These are phyloP conservation scores for Lithocarpus polystachyus DNA, from an alignment of 306 rosid species.

Conservation along the genomic window DNA sequence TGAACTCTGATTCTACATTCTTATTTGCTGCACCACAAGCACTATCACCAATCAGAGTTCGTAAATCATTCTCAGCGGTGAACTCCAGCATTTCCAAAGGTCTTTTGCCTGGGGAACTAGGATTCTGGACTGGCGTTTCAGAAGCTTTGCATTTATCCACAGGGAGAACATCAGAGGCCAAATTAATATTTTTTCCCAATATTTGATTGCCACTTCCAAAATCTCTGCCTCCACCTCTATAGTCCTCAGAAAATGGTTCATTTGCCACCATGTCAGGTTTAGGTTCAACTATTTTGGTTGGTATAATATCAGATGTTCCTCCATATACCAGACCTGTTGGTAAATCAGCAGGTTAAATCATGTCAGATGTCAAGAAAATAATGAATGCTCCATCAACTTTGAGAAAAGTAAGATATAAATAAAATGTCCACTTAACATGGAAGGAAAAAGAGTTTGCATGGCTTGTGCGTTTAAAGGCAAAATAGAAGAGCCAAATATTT, in stretches of 20 bases:
- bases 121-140: slow-evolving; percentile 17
- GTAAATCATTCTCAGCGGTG: slow-evolving; percentile 56
- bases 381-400: slow-evolving; percentile 4
- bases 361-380: slow-evolving; percentile 11
- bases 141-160: slow-evolving; percentile 24
- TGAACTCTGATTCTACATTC: slow-evolving; percentile 24
- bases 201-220: slow-evolving; percentile 25
- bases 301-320: slow-evolving; percentile 19
- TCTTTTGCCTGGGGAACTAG: slow-evolving; percentile 28
- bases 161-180: slow-evolving; percentile 17
- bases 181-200: slow-evolving; percentile 24
- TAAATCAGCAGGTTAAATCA: slow-evolving; percentile 16
- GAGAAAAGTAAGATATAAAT: slow-evolving; percentile 7
- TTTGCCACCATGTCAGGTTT: slow-evolving; percentile 26
- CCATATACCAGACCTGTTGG: slow-evolving; percentile 36
- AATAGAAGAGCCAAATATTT: not conserved
- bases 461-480: not conserved
- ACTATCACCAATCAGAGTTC: slow-evolving; percentile 23
- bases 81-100: slow-evolving; percentile 41
- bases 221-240: slow-evolving; percentile 25
- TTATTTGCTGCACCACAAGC: slow-evolving; percentile 25
- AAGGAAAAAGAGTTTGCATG: not conserved
- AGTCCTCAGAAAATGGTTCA: slow-evolving; percentile 28
- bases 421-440: not conserved
- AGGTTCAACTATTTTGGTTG: slow-evolving; percentile 30